These are phyloP conservation scores for Rhizopus sp. DNA, from an alignment of 371 early-diverging fungal genomes.

Conservation along the genomic window DNA sequence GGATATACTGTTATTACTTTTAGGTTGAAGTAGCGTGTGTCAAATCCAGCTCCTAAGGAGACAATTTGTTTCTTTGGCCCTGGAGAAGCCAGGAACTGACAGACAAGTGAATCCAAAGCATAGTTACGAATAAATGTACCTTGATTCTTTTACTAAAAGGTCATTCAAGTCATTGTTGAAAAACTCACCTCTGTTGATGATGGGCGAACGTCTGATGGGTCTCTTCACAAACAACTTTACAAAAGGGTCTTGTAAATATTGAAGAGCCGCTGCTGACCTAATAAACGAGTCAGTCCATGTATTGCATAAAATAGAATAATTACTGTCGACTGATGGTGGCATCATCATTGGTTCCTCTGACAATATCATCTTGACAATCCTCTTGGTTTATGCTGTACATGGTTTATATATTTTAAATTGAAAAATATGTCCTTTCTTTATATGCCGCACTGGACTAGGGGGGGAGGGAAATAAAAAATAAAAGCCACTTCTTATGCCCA, in stretches of 20 bases:
- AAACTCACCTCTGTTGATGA: conserved; percentile 85
- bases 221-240: conserved; percentile 73
- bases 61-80: conserved; percentile 70
- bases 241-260: conserved; percentile 84
- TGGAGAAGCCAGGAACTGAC: conserved; percentile 55
- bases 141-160: conserved; percentile 20
- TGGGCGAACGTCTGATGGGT: conserved; percentile 74
- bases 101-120: conserved; percentile 67
- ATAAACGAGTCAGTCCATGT: not conserved
- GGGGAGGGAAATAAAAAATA: too few relatives aligned
- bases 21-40: conserved; percentile 87
- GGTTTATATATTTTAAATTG: too few relatives aligned
- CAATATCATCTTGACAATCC: conserved; percentile 54
- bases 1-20: conserved; percentile 43
- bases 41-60: conserved; percentile 88
- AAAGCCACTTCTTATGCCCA: too few relatives aligned
- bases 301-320: conserved; percentile 11
- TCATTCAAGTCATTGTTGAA: not conserved
- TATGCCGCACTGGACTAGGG: too few relatives aligned
- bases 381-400: not conserved
- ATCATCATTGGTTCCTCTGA: conserved; percentile 87
- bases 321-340: conserved; percentile 80
- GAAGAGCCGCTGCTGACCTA: conserved; percentile 82
- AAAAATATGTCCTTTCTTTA: too few relatives aligned
- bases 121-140: conserved; percentile 75